Evolutionary conservation across 805 yeast species (phyloP).

Genomic region (Isabelozyma rhagii): DNA sequence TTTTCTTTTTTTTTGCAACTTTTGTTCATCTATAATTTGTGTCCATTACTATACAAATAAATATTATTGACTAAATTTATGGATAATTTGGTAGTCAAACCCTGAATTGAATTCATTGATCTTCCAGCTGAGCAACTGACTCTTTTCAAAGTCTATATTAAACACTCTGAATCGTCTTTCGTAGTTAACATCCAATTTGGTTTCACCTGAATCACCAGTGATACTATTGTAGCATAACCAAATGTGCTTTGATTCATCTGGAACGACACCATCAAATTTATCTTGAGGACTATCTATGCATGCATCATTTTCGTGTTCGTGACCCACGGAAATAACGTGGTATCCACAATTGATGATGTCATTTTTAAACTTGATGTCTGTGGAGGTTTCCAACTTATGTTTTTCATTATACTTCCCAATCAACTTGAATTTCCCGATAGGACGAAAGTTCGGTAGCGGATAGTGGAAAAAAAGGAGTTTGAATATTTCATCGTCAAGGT

Average conservation of each 20-base stretch:
- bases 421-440: conserved; percentile 33
- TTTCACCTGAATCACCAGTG: conserved; percentile 35
- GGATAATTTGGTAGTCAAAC: conserved; percentile 26
- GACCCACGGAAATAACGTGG: conserved; percentile 38
- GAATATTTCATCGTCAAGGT: conserved; percentile 6
- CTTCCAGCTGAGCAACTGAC: conserved; percentile 36
- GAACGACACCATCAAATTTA: conserved; percentile 2
- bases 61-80: neutral
- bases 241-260: conserved; percentile 11
- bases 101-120: conserved; percentile 19
- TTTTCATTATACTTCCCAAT: conserved; percentile 39
- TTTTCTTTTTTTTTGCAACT: no score
- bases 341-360: conserved; percentile 35
- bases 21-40: neutral
- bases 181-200: conserved; percentile 20
- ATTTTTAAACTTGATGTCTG: conserved; percentile 25
- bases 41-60: neutral
- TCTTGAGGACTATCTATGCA: conserved; percentile 24
- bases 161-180: conserved; percentile 33
- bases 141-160: conserved; percentile 25
- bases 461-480: conserved; percentile 37
- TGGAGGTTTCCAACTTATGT: conserved; percentile 26
- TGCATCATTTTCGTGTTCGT: conserved; percentile 44
- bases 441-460: conserved; percentile 42
- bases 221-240: conserved; percentile 41